phyloP scores from a whole-genome alignment of 2,329 filamentous ascomycete species.

The Colletotrichum echinochloae region DNA sequence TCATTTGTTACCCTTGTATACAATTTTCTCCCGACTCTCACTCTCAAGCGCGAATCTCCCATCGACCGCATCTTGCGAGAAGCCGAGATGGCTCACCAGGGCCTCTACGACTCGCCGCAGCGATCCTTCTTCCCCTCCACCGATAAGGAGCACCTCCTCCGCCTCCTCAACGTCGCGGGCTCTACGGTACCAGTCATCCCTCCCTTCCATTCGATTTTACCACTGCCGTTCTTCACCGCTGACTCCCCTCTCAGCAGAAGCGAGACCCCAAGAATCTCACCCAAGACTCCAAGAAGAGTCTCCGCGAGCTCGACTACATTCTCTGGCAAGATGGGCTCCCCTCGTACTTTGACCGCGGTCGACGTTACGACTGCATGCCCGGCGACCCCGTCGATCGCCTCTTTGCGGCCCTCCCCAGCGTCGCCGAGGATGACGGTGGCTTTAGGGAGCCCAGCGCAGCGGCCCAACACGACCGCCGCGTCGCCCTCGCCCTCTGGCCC shows the following conservation, averaged over 20 bases:
- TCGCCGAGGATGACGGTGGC: slow-evolving; percentile 19
- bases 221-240: neutral
- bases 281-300: neutral
- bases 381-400: slow-evolving; percentile 33
- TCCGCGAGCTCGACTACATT: slow-evolving; percentile 30
- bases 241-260: neutral
- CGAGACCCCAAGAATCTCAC: neutral
- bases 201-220: neutral
- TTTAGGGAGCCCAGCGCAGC: neutral
- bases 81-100: neutral
- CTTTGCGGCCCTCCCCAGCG: slow-evolving; percentile 23
- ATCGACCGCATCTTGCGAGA: neutral
- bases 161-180: slow-evolving; percentile 10
- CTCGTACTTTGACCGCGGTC: slow-evolving; percentile 16
- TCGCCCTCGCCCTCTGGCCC: slow-evolving; percentile 37
- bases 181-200: neutral
- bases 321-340: slow-evolving; percentile 31
- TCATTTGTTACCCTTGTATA: neutral
- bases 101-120: slow-evolving; percentile 1
- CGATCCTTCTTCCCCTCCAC: slow-evolving; percentile 9
- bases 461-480: slow-evolving; percentile 2
- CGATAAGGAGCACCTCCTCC: slow-evolving; percentile 15
- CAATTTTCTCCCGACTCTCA: no score
- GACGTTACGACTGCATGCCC: slow-evolving; percentile 24
- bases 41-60: neutral